Conservation (phyloP, 2,329 filamentous ascomycete genomes). For the Epichloe coenophiala region DNA sequence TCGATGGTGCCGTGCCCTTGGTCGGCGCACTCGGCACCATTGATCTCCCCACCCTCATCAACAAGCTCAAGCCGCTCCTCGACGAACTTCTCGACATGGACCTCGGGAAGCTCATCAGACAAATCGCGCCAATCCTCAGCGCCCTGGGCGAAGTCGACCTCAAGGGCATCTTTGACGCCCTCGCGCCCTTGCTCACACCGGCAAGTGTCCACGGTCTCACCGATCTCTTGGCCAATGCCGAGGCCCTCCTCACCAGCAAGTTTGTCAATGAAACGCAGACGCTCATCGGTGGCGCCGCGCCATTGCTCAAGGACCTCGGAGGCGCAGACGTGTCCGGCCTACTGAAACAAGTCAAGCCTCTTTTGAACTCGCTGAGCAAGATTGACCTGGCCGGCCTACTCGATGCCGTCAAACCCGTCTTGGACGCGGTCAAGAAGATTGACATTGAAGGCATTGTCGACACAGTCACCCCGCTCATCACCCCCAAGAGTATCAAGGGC, state of each 20-base stretch:
- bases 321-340: conserved; percentile 25
- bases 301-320: conserved; percentile 21
- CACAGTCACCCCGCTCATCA: conserved; percentile 25
- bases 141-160: conserved; percentile 20
- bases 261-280: conserved; percentile 29
- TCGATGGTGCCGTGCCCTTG: conserved; percentile 23
- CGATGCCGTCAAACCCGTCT: conserved; percentile 21
- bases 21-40: conserved; percentile 21
- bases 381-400: conserved; percentile 22
- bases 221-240: conserved; percentile 23
- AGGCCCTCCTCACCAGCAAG: conserved; percentile 21
- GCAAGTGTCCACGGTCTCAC: conserved; percentile 21
- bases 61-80: conserved; percentile 18
- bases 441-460: conserved; percentile 24
- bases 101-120: conserved; percentile 13
- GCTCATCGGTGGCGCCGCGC: conserved; percentile 23
- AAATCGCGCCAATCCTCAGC: conserved; percentile 17
- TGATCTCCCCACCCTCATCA: conserved; percentile 19
- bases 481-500: conserved; percentile 22
- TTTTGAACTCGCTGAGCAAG: conserved; percentile 21
- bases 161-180: conserved; percentile 17
- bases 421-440: conserved; percentile 23
- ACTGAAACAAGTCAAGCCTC: conserved; percentile 20
- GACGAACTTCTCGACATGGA: conserved; percentile 18
- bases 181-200: conserved; percentile 22